Base-by-base conservation (phyloP, 768 basidiomycete genomes). In the Pleurotus sapidus region DNA sequence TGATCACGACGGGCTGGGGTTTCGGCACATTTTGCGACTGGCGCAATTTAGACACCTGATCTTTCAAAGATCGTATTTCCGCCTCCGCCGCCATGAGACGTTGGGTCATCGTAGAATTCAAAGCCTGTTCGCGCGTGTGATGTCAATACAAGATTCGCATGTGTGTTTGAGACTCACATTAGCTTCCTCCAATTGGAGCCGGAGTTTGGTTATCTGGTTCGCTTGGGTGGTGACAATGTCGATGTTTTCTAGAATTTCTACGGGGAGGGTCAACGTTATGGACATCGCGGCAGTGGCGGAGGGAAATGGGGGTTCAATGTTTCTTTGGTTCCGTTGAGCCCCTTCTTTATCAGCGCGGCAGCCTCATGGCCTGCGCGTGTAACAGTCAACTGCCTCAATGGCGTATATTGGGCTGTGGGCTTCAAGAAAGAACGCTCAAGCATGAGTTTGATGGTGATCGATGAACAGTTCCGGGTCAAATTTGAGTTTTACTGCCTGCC, bases 191-290 rank as follows among this genome's bases (percentile, higher is more conserved):
- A 54, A 54, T 54, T 30, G 51, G n/a, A 20, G 20, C 51, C 27
- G 51, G 15, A 54, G 51, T 12, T 15, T 37, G 25, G 38, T 38
- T 42, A 54, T 39, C 23, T 54, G 51, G 20, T 54, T 42, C 39
- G 51, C 51, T 42, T 54, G 51, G 39, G 38, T 39, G 34, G 34
- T 40, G 27, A 54, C 51, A 39, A 54, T 54, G 24, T 54, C 37
- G 42, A 54, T 54, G 51, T 54, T 42, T 54, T 54, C 51, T 54
- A 54, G 51, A 54, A 54, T 40, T 54, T 54, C 51, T 42, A 54
- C 51, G 39, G 51, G 51, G 51, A 54, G 51, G 37, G 51, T 54
- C 51, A 54, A 54, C 51, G 51, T 54, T 54, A 54, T 54, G 51
- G 51, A 54, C 51, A 54, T 54, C 37, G 9, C 51, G 51, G 51